Percentiles rank a stretch among this genome's conserved stretches.
Evolutionary conservation across 2,329 filamentous ascomycete species (phyloP).

Genomic region (Myrmaecium sp.): DNA sequence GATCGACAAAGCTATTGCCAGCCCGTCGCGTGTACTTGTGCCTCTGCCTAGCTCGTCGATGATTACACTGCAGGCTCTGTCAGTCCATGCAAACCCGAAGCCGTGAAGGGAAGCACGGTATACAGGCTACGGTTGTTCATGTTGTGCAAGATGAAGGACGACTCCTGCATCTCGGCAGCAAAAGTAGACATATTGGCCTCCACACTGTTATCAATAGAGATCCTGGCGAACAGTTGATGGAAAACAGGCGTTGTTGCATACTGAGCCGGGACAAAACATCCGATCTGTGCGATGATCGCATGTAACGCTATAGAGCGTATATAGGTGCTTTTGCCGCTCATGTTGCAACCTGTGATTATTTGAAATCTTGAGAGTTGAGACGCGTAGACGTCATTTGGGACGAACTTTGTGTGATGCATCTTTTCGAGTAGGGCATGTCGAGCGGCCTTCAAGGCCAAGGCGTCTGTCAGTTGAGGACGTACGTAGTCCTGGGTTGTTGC

Average conservation of each 20-base stretch:
- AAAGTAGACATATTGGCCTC: constrained; percentile 90
- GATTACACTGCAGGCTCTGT: constrained; percentile 42
- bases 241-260: constrained; percentile 70
- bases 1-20: constrained; percentile 79
- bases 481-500: constrained; percentile 51
- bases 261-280: constrained; percentile 72
- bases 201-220: constrained; percentile 74
- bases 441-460: constrained; percentile 55
- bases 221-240: constrained; percentile 69
- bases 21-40: constrained; percentile 73
- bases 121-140: constrained; percentile 55
- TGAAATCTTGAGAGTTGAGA: constrained; percentile 70
- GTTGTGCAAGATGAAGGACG: constrained; percentile 80
- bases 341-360: constrained; percentile 90
- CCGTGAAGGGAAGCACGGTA: no score
- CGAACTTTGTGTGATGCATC: constrained; percentile 48
- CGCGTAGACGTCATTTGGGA: constrained; percentile 84
- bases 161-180: constrained; percentile 87
- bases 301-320: constrained; percentile 73
- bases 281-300: constrained; percentile 86
- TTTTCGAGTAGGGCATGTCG: constrained; percentile 68
- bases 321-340: constrained; percentile 93
- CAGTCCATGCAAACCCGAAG: no score
- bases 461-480: constrained; percentile 50
- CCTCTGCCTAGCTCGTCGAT: constrained; percentile 86